Percentiles rank a stretch among this genome's conserved stretches.
Evolutionary conservation across 2,329 filamentous ascomycete species (phyloP).

Genomic region (Cladophialophora bantiana): DNA sequence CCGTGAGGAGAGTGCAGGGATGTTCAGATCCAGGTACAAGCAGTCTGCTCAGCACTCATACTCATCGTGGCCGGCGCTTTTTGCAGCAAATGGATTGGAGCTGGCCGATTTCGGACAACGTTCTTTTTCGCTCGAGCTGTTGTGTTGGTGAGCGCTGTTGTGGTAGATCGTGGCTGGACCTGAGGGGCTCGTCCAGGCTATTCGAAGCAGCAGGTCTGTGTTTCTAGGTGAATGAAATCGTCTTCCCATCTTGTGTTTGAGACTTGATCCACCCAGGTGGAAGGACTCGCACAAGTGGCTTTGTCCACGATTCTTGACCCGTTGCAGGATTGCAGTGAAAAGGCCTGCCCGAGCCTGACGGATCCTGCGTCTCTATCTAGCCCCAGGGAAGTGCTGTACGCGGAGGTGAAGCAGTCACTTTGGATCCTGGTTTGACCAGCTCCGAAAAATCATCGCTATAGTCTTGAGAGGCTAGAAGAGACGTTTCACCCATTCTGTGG

Average conservation of each 20-base stretch:
- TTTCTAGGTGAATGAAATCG: conserved; percentile 22
- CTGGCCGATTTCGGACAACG: conserved; percentile 19
- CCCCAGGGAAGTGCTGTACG: conserved; percentile 12
- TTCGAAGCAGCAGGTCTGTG: conserved; percentile 15
- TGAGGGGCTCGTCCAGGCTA: background rate
- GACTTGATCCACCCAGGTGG: conserved; percentile 23
- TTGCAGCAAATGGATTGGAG: background rate
- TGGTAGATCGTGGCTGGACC: background rate
- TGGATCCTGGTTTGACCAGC: too few relatives aligned
- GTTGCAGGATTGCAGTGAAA: conserved; percentile 17
- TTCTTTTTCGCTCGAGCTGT: background rate
- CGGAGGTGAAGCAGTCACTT: background rate
- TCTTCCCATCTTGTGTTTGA: conserved; percentile 21
- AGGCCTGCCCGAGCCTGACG: conserved; percentile 10
- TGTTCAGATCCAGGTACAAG: conserved; percentile 9
- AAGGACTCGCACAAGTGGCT: conserved; percentile 10
- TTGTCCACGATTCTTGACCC: conserved; percentile 11
- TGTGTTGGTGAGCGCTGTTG: background rate
- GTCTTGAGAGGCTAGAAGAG: too few relatives aligned
- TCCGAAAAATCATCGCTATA: too few relatives aligned
- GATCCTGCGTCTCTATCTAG: conserved; percentile 21
- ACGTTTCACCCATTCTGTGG: too few relatives aligned
- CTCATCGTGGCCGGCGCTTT: background rate
- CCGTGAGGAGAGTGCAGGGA: background rate
- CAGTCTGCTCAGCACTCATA: conserved; percentile 6